These are phyloP conservation scores for Boechera retrofracta DNA, from an alignment of 345 rosid species.

Conservation along the genomic window DNA sequence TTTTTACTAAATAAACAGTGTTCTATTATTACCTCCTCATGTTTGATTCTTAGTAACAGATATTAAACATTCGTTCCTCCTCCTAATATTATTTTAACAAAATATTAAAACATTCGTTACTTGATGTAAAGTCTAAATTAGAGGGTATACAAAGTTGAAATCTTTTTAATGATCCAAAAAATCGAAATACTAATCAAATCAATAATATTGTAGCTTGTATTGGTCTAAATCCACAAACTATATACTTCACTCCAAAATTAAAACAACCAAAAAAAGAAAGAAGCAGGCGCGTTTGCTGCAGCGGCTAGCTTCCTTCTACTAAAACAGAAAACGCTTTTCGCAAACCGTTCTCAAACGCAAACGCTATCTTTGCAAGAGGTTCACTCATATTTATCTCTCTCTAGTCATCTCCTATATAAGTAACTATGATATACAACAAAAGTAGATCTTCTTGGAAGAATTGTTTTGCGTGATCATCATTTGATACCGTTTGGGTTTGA, in stretches of 20 bases:
- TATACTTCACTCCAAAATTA: conserved; percentile 8
- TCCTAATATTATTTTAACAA: neutral
- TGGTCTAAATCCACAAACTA: neutral
- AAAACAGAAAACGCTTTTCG: conserved; percentile 28
- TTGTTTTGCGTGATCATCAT: conserved; percentile 29
- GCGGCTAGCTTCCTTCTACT: conserved; percentile 35
- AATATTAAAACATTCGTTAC: neutral
- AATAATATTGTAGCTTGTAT: neutral
- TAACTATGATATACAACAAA: conserved; percentile 42
- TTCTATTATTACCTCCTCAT: neutral
- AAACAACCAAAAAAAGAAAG: neutral
- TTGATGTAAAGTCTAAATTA: no score
- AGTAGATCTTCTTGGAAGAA: conserved; percentile 22
- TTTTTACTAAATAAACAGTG: no score
- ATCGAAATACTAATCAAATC: conserved; percentile 8
- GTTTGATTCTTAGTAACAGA: neutral
- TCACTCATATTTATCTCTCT: neutral
- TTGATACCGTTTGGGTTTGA: conserved; percentile 27
- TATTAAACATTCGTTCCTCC: no score
- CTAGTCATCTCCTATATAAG: neutral
- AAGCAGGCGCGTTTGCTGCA: conserved; percentile 21
- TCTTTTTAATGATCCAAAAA: conserved; percentile 7
- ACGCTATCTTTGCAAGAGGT: conserved; percentile 28
- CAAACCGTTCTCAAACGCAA: conserved; percentile 31
- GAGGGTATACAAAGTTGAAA: conserved; percentile 1